Evolutionary conservation across 805 yeast genomes (phyloP), one percentile per base, ranked within the genome.

Genomic region (Saccharomycopsis babjevae): DNA sequence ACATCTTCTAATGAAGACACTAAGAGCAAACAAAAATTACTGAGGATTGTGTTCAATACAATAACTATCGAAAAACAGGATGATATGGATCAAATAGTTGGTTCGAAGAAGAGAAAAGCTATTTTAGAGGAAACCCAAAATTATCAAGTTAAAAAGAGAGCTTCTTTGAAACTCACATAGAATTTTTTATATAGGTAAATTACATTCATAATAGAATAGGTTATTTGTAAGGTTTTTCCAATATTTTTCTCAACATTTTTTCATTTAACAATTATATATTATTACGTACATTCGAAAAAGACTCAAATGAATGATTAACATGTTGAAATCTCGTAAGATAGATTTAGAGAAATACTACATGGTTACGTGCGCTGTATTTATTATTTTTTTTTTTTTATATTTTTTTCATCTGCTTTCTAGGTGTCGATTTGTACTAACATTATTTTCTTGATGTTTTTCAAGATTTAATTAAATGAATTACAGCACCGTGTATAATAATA

Each of bases 31-130:
- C 28, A 38, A 11, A 8, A 38, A 42, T 40, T 38, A 36, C 50
- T 34, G 22, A 58, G 56, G 36, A 15, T 16, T 38, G 40, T 40
- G 2, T 54, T 38, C 32, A 57, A 59, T 25, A 42, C 43, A 22
- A 59, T 59, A 16, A 46, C 57, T 4, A 61, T 62, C 30, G 65
- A 60, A 50, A 22, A 40, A n/a, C 65, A 62, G 32, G 63, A 60
- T 50, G 63, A 60, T 16, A 55, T 18, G 42, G 63, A 62, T 57
- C 28, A 56, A 6, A 54, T 20, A 13, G 36, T 60, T 16, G 56
- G 42, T 20, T 54, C 56, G 3, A 55, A 61, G 28, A 34, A 55
- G n/a, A 54, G 56, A 30, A 56, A 58, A 50, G 28, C 57, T 11
- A 50, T 28, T 16, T 40, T 42, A 13, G 32, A 39, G 20, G 43